Conservation (phyloP, 108 stramenopile species). For the Cylindrotheca fusiformis region DNA sequence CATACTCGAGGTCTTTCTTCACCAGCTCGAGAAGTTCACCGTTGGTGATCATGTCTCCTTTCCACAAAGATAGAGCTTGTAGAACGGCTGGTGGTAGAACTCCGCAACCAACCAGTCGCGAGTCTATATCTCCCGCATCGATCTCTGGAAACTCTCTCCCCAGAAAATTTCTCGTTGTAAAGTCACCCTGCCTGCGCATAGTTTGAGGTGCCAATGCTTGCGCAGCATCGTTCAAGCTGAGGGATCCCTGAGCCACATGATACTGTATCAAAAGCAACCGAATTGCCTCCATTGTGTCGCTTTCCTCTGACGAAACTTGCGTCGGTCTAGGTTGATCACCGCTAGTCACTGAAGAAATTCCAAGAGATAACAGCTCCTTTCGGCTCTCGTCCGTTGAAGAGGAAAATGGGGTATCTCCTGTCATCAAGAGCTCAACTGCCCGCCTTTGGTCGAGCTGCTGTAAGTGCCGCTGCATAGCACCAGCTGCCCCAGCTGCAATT, state of each 20-base stretch:
- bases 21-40: slow-evolving; percentile 84
- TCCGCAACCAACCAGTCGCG: slow-evolving; percentile 79
- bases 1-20: slow-evolving; percentile 80
- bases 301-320: slow-evolving; percentile 50
- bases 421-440: slow-evolving; percentile 65
- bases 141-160: slow-evolving; percentile 53
- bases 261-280: slow-evolving; percentile 81
- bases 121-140: slow-evolving; percentile 83
- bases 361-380: slow-evolving; percentile 29
- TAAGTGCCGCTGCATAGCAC: slow-evolving; percentile 62
- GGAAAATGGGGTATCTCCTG: slow-evolving; percentile 13
- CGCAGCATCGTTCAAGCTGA: slow-evolving; percentile 59
- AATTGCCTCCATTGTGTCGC: slow-evolving; percentile 83
- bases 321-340: not conserved
- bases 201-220: slow-evolving; percentile 29
- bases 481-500: slow-evolving; percentile 71
- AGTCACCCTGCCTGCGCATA: not conserved
- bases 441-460: slow-evolving; percentile 77
- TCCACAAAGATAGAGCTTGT: slow-evolving; percentile 82
- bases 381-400: slow-evolving; percentile 9
- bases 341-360: slow-evolving; percentile 27
- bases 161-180: slow-evolving; percentile 24
- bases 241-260: slow-evolving; percentile 64
- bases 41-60: slow-evolving; percentile 73
- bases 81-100: slow-evolving; percentile 72